Conservation (phyloP, 2,329 filamentous ascomycete genomes). For the Beauveria pseudobassiana region DNA sequence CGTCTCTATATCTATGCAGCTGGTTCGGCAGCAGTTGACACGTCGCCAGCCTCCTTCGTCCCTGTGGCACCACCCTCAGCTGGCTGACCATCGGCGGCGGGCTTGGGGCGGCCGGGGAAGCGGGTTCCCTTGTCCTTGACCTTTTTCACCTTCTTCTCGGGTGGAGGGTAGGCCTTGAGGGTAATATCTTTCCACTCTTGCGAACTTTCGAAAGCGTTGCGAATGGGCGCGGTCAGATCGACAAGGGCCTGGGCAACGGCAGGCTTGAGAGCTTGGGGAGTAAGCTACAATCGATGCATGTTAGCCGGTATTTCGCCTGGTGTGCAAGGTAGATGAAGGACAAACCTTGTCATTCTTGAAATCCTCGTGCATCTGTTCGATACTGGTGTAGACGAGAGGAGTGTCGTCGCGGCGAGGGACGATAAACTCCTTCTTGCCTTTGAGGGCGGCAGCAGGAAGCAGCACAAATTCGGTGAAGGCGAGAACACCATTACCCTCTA, state of each 20-base stretch:
- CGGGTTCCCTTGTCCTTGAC: slow-evolving; percentile 67
- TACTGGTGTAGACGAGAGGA: slow-evolving; percentile 70
- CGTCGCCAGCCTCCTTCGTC: not conserved
- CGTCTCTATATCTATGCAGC: not conserved
- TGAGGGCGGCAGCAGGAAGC: slow-evolving; percentile 66
- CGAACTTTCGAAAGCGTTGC: slow-evolving; percentile 60
- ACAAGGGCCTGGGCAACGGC: slow-evolving; percentile 69
- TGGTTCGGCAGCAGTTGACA: not conserved
- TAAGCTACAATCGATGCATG: slow-evolving; percentile 38
- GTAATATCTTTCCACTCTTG: slow-evolving; percentile 67
- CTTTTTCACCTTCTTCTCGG: slow-evolving; percentile 66
- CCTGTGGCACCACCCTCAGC: not conserved
- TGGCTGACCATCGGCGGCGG: not conserved
- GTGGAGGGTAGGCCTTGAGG: slow-evolving; percentile 72
- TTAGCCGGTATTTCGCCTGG: not conserved
- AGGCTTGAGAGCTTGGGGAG: slow-evolving; percentile 82
- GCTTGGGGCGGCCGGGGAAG: slow-evolving; percentile 40
- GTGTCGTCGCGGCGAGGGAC: slow-evolving; percentile 65
- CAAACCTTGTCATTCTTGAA: slow-evolving; percentile 70
- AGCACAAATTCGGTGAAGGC: slow-evolving; percentile 83
- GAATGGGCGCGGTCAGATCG: slow-evolving; percentile 70
- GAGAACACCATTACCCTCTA: slow-evolving; percentile 81
- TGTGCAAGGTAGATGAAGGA: slow-evolving; percentile 11
- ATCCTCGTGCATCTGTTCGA: slow-evolving; percentile 69
- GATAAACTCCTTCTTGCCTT: slow-evolving; percentile 53